Percentiles rank a stretch among this genome's conserved stretches.
Evolutionary conservation across 176 grass and related monocot species (phyloP).

Genomic region (Aechmea fasciata): DNA sequence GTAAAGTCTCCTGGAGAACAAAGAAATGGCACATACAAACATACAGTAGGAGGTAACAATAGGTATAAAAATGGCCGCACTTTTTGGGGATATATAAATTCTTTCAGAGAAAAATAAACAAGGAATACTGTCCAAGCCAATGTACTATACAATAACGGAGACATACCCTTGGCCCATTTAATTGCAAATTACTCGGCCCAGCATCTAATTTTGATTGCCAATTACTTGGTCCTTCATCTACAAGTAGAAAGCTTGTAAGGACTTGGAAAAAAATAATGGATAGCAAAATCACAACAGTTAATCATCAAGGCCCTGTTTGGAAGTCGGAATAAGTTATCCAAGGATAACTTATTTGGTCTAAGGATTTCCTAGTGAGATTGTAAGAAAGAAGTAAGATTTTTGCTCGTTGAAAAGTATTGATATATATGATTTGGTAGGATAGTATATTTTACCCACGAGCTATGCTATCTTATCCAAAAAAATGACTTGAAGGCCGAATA

Average conservation of each 20-base stretch:
- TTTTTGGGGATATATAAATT: background rate
- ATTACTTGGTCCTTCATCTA: constrained; percentile 17
- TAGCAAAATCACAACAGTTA: background rate
- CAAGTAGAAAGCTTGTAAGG: background rate
- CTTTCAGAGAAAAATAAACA: background rate
- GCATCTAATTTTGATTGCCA: constrained; percentile 18
- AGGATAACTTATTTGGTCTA: no score
- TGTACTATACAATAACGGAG: background rate
- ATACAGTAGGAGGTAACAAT: background rate
- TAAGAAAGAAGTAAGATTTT: no score
- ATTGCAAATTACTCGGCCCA: constrained; percentile 12
- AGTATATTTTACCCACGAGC: no score
- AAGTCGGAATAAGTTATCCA: background rate
- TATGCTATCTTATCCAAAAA: no score
- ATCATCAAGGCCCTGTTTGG: no score
- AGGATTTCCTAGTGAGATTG: no score
- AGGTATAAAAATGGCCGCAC: background rate
- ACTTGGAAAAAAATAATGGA: background rate
- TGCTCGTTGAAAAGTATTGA: no score
- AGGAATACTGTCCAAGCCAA: background rate
- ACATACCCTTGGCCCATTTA: constrained; percentile 8
- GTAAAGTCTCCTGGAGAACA: constrained; percentile 47
- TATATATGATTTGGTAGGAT: no score
- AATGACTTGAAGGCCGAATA: no score
- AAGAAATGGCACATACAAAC: constrained; percentile 21